Percentiles rank a stretch among this genome's conserved stretches.
phyloP scores from a whole-genome alignment of 257 asterid species.

The Solanum verrucosum region DNA sequence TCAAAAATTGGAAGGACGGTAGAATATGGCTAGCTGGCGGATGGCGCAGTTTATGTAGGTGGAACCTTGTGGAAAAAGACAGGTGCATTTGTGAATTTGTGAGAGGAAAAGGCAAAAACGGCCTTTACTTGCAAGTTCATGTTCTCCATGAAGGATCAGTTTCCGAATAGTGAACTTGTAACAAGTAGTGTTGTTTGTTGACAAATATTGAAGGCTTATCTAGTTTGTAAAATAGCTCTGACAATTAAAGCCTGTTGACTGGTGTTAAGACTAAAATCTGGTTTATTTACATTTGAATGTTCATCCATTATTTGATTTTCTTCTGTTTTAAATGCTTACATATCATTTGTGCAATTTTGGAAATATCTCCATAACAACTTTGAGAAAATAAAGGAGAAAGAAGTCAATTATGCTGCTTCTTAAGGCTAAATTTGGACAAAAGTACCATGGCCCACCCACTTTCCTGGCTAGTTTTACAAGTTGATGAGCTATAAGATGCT shows the following conservation, averaged over 20 bases:
- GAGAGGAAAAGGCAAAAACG: neutral
- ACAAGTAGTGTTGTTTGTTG: neutral
- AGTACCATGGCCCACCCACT: neutral
- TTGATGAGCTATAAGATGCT: neutral
- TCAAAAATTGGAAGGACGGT: conserved; percentile 1
- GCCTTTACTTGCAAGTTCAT: neutral
- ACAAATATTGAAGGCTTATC: neutral
- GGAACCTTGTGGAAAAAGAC: neutral
- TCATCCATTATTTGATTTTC: neutral
- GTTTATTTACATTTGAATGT: neutral
- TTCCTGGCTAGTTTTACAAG: conserved; percentile 24
- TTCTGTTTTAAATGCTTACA: neutral
- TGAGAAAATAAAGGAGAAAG: neutral
- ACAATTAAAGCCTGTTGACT: neutral
- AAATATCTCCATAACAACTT: neutral
- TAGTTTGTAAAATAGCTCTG: neutral
- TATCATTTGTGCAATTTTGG: neutral
- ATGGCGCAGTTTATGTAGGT: neutral
- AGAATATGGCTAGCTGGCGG: conserved; percentile 1
- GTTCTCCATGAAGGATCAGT: neutral
- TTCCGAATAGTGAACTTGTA: neutral
- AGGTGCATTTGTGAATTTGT: conserved; percentile 5
- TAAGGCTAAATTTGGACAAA: neutral
- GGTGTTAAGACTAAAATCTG: neutral
- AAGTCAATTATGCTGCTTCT: neutral